Evolutionary conservation across 2,329 filamentous ascomycete species (phyloP).

Genomic region (Microdochium trichocladiopsis): DNA sequence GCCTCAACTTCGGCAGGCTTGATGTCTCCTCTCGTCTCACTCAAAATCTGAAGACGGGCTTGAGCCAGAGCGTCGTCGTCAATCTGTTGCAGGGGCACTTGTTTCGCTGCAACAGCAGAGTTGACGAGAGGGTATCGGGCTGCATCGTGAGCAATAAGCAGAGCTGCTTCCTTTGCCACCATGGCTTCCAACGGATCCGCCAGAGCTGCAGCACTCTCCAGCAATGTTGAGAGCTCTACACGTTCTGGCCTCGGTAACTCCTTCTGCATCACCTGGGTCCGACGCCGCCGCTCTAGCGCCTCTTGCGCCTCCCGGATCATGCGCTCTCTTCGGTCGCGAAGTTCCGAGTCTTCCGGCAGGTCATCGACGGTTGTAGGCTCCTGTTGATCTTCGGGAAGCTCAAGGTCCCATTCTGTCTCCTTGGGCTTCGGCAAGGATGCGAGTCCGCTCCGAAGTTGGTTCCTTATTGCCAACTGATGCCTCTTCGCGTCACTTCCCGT

Average conservation of each 20-base stretch:
- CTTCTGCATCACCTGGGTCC: constrained; percentile 87
- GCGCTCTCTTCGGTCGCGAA: constrained; percentile 72
- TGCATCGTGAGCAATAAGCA: constrained; percentile 78
- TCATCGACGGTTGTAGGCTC: constrained; percentile 46
- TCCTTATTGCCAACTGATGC: constrained; percentile 61
- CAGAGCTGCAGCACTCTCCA: constrained; percentile 54
- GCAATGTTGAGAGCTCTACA: constrained; percentile 63
- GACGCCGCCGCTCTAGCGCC: constrained; percentile 71
- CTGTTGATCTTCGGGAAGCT: constrained; percentile 75
- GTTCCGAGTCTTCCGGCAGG: constrained; percentile 55
- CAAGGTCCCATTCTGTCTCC: constrained; percentile 89
- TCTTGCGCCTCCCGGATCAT: constrained; percentile 66
- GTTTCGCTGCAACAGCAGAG: constrained; percentile 54
- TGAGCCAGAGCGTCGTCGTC: constrained; percentile 66
- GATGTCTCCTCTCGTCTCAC: constrained; percentile 53
- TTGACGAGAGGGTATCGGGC: constrained; percentile 65
- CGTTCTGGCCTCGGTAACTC: constrained; percentile 69
- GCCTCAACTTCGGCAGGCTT: constrained; percentile 43
- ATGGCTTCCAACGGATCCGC: constrained; percentile 58
- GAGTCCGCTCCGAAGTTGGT: constrained; percentile 65
- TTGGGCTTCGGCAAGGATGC: constrained; percentile 85
- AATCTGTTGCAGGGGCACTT: constrained; percentile 54
- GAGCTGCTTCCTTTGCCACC: constrained; percentile 70
- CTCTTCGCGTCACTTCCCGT: constrained; percentile 72
- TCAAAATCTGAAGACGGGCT: constrained; percentile 69